phyloP scores from a whole-genome alignment of 2,329 filamentous ascomycete species.

The Trichoderma semiorbis region DNA sequence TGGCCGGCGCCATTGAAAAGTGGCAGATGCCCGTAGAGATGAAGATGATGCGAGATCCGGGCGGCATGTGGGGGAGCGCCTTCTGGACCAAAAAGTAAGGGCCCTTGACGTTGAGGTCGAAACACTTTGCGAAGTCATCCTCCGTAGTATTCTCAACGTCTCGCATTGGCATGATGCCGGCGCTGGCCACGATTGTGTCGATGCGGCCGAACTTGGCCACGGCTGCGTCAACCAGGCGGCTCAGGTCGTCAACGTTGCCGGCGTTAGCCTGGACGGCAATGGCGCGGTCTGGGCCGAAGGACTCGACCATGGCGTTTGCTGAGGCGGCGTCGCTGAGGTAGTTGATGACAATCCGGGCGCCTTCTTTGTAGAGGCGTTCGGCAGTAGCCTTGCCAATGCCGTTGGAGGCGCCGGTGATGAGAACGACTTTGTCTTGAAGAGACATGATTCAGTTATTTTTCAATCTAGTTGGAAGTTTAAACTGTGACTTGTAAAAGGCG shows the following conservation, averaged over 20 bases:
- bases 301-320: conserved; percentile 43
- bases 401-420: conserved; percentile 55
- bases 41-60: conserved; percentile 49
- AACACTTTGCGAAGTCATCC: conserved; percentile 47
- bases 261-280: conserved; percentile 56
- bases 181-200: conserved; percentile 57
- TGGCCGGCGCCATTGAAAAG: conserved; percentile 38
- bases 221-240: conserved; percentile 46
- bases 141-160: conserved; percentile 48
- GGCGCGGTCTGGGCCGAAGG: conserved; percentile 46
- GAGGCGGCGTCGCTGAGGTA: conserved; percentile 47
- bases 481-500: background rate
- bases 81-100: conserved; percentile 53
- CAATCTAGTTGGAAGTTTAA: background rate
- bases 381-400: conserved; percentile 59
- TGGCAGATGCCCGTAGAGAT: conserved; percentile 43
- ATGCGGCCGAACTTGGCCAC: conserved; percentile 52
- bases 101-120: conserved; percentile 55
- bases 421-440: conserved; percentile 39
- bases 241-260: conserved; percentile 42
- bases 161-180: conserved; percentile 49
- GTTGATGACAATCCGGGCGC: conserved; percentile 57
- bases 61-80: conserved; percentile 48
- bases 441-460: conserved; percentile 22
- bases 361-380: conserved; percentile 52